These are phyloP conservation scores for Ceratobasidium sp. DNA, from an alignment of 1,284 basidiomycete species.

Conservation along the genomic window DNA sequence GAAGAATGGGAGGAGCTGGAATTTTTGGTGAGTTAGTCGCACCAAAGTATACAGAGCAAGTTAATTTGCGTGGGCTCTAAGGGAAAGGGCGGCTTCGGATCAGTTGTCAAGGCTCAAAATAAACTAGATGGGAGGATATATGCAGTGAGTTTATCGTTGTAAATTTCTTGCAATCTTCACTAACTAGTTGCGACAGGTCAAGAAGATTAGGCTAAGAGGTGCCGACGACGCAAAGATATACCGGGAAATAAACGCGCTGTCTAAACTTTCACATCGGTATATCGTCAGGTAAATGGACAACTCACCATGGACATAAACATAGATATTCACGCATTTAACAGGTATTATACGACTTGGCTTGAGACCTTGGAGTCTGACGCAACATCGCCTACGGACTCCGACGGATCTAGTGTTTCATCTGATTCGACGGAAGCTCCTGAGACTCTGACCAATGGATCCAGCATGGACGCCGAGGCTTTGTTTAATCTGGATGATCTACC, in stretches of 20 bases:
- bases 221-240: constrained; percentile 91
- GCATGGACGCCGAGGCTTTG: constrained; percentile 58
- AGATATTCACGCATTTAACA: not conserved
- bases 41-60: not conserved
- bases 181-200: constrained; percentile 60
- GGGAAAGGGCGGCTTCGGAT: constrained; percentile 94
- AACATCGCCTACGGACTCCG: constrained; percentile 46
- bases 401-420: constrained; percentile 58
- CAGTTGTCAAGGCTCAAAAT: constrained; percentile 94
- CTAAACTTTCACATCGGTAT: constrained; percentile 87
- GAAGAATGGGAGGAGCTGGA: constrained; percentile 89
- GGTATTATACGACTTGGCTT: constrained; percentile 80
- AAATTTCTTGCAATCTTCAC: not conserved
- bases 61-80: constrained; percentile 54
- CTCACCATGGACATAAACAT: not conserved
- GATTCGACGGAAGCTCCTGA: constrained; percentile 59
- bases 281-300: constrained; percentile 82
- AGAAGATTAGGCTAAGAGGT: constrained; percentile 86
- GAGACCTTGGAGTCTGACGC: constrained; percentile 69
- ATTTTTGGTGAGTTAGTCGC: constrained; percentile 66
- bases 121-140: constrained; percentile 65
- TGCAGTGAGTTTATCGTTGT: constrained; percentile 44
- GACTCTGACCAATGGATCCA: constrained; percentile 53
- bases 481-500: constrained; percentile 40
- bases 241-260: constrained; percentile 91